Evolutionary conservation across 345 rosid genomes (phyloP).

Genomic region (Bretschneidera sinensis): DNA sequence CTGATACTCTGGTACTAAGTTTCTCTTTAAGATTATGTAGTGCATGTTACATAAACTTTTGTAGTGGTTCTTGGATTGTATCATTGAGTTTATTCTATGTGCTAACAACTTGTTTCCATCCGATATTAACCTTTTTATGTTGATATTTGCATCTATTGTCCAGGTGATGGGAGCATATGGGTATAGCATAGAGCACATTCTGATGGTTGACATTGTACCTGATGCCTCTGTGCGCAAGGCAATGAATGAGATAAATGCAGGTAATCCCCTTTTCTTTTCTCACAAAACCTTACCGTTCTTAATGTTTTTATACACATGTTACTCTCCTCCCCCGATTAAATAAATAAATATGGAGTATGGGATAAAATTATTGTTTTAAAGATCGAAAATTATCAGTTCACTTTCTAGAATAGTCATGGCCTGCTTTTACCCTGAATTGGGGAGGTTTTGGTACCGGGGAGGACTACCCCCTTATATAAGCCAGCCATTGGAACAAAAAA

Average conservation of each 20-base stretch:
- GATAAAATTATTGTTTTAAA: neutral
- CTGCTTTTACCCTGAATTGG: neutral
- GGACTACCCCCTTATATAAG: too few species aligned
- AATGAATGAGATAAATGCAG: constrained; percentile 99
- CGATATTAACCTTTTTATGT: neutral
- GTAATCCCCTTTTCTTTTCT: constrained; percentile 33
- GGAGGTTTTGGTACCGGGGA: too few species aligned
- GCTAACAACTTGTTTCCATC: neutral
- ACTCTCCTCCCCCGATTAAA: neutral
- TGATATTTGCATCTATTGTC: constrained; percentile 3
- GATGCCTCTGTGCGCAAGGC: constrained; percentile 88
- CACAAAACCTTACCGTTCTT: neutral
- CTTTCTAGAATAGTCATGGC: neutral
- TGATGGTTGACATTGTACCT: constrained; percentile 95
- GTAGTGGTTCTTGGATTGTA: too few species aligned
- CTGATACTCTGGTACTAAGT: too few species aligned
- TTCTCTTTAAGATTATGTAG: too few species aligned
- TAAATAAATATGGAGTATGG: too few species aligned
- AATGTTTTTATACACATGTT: neutral
- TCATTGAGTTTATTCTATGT: too few species aligned
- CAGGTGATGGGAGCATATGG: constrained; percentile 97
- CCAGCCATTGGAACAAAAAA: too few species aligned
- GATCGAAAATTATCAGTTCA: neutral
- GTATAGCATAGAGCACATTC: constrained; percentile 89
- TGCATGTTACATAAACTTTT: too few species aligned